Evolutionary conservation across 2,329 filamentous ascomycete genomes (phyloP).

Genomic region (Pseudocercospora fijiensis): DNA sequence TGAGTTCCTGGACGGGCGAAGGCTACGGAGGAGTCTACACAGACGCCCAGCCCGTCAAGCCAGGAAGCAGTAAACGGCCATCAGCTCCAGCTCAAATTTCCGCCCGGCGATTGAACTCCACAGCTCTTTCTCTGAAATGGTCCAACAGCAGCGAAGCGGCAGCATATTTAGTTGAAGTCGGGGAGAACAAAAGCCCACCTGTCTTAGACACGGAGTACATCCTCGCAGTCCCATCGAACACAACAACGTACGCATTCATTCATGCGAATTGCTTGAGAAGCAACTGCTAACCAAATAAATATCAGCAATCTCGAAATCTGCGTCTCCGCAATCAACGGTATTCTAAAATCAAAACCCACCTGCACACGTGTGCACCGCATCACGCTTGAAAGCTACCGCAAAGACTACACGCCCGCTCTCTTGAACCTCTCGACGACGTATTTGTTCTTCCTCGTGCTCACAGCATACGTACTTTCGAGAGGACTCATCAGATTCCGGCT

Average conservation of each 20-base stretch:
- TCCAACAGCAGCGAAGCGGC: neutral
- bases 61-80: constrained; percentile 4
- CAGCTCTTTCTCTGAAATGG: constrained; percentile 8
- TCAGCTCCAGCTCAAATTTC: neutral
- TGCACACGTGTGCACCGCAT: constrained; percentile 1
- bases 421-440: neutral
- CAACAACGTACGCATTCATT: neutral
- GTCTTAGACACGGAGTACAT: neutral
- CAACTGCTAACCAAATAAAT: neutral
- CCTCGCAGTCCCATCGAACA: neutral
- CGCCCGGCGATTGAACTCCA: constrained; percentile 2
- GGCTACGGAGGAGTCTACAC: constrained; percentile 4
- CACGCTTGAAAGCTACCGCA: neutral
- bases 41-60: neutral
- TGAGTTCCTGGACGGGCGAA: constrained; percentile 8
- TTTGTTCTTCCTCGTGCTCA: neutral
- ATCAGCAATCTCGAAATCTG: constrained; percentile 5
- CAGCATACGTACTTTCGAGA: neutral
- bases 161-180: neutral
- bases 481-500: neutral
- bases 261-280: neutral
- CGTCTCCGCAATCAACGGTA: constrained; percentile 10
- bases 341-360: constrained; percentile 1
- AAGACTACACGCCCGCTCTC: neutral
- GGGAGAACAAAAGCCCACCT: neutral